phyloP scores from a whole-genome alignment of 257 asterid genomes.

The Knoxia roxburghii region DNA sequence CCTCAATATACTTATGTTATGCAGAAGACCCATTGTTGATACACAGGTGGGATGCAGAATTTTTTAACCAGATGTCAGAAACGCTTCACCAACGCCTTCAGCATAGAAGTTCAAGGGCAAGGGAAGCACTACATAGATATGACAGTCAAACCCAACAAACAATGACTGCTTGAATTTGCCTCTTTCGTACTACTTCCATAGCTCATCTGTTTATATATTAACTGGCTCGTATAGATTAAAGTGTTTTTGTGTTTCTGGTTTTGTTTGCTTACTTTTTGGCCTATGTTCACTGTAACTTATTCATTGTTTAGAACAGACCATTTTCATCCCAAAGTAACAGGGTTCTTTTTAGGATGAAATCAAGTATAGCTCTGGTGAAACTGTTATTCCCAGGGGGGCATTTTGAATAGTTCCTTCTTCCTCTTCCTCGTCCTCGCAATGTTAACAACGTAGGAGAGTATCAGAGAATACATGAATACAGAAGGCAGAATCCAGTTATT shows the following conservation, averaged over 20 bases:
- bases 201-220: constrained; percentile 9
- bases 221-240: background rate
- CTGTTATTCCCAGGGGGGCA: too few species aligned
- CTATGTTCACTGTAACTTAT: background rate
- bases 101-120: constrained; percentile 82
- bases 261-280: background rate
- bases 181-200: background rate
- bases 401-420: too few species aligned
- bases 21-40: constrained; percentile 87
- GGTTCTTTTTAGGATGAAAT: too few species aligned
- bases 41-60: constrained; percentile 75
- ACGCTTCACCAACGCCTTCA: constrained; percentile 82
- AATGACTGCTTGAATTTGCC: constrained; percentile 34
- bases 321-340: too few species aligned
- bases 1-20: constrained; percentile 81
- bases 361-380: too few species aligned
- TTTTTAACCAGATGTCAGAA: constrained; percentile 71
- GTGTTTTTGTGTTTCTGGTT: background rate
- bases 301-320: background rate
- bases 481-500: too few species aligned
- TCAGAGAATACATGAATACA: too few species aligned
- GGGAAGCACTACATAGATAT: constrained; percentile 52
- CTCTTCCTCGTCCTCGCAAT: too few species aligned
- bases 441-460: too few species aligned
- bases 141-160: constrained; percentile 51